phyloP scores from a whole-genome alignment of 495 filamentous ascomycete species.

The Daldinia decipiens region DNA sequence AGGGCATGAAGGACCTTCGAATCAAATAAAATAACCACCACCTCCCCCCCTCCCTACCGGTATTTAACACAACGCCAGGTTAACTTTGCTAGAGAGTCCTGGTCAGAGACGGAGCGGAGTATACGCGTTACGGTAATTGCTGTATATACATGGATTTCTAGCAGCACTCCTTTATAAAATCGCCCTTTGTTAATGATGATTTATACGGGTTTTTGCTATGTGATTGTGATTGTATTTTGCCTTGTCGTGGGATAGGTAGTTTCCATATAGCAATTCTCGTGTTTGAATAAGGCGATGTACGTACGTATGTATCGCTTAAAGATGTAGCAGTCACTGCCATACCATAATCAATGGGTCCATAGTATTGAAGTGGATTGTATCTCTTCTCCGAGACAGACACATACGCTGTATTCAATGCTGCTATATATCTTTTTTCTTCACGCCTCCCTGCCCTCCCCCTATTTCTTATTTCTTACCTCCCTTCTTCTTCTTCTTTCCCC shows the following conservation, averaged over 20 bases:
- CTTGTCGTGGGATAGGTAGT: neutral
- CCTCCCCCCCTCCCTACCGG: neutral
- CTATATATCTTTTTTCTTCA: conserved; percentile 1
- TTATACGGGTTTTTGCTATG: neutral
- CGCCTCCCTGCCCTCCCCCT: conserved; percentile 15
- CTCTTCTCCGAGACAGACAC: neutral
- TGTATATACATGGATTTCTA: conserved; percentile 37
- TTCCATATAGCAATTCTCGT: neutral
- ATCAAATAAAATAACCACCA: conserved; percentile 7
- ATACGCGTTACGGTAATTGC: conserved; percentile 21
- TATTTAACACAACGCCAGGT: conserved; percentile 9
- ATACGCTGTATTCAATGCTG: neutral
- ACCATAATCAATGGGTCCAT: neutral
- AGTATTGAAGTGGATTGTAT: neutral
- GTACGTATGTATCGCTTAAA: neutral
- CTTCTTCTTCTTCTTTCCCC: conserved; percentile 80
- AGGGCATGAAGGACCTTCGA: conserved; percentile 8
- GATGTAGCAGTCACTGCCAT: neutral
- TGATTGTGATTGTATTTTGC: neutral
- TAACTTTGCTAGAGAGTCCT: conserved; percentile 24
- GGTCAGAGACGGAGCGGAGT: conserved; percentile 1
- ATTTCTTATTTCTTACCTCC: conserved; percentile 64
- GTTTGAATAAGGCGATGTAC: neutral
- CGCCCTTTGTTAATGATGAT: conserved; percentile 5
- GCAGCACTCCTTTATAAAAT: conserved; percentile 25